Evolutionary conservation across 2,329 filamentous ascomycete genomes (phyloP), one percentile per base, ranked within the genome.

Genomic region (Talaromyces sp.): DNA sequence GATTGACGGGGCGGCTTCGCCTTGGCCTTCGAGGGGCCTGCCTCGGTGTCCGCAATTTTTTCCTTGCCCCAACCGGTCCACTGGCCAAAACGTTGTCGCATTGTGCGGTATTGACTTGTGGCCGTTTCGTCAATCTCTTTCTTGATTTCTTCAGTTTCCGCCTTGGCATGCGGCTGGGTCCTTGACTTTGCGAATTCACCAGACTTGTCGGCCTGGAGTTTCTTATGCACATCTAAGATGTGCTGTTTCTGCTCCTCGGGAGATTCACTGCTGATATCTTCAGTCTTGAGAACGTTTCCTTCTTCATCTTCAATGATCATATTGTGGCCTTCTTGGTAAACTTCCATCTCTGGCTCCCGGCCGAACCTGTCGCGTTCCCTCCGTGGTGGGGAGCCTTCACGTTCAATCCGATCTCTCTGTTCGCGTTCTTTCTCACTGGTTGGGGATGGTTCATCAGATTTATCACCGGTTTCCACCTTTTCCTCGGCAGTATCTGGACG

Each of bases 261-360:
- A 53, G 74, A 76, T 64, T 79, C 71, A 36, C 77, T 67, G 17
- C 66, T 71, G 11, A 73, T 81, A 49, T 84, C 75, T 65, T 88
- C 82, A 0, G 91, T 85, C 19, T 85, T 85, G 6, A 97, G 73
- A 2, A 97, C 93, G 59, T 97, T 93, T 8, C 93, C 93, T 61
- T 96, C 89, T 64, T 88, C 81, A 68, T 96, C 90, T 74, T 98
- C 93, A 60, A 96, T 86, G 7, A 97, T 79, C 44, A 95, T 84
- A 25, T 96, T 76, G 58, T 88, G 74, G 1, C 93, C 92, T 76
- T 97, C 92, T 65, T 93, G 85, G 67, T 89, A 97, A 0, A 93
- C 83, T 64, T 96, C 86, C 10, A 91, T 73, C 42, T 73, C 68
- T 19, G 75, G 68, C 63, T 74, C 66, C 72, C 75, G 57, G 68